A percentile compares a stretch with the other conserved stretches of the same genome.
Conservation (phyloP, 345 rosid species). For the Corymbia maculata region DNA sequence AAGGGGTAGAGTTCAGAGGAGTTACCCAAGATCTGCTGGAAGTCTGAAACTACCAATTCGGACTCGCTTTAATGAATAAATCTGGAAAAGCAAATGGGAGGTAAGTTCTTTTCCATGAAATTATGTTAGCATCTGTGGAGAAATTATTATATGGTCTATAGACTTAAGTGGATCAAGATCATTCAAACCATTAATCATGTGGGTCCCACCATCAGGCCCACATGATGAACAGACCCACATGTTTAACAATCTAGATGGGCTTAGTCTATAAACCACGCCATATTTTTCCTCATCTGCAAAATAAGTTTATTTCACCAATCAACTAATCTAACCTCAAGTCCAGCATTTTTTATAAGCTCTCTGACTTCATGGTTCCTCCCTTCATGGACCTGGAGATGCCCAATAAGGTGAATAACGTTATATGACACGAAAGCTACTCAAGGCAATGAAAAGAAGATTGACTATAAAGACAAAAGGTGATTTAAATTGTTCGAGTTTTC, state of each 20-base stretch:
- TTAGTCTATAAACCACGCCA: background rate
- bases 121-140: background rate
- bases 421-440: background rate
- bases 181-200: background rate
- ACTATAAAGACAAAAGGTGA: background rate
- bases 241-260: background rate
- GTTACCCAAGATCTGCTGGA: conserved; percentile 87
- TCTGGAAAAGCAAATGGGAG: conserved; percentile 28
- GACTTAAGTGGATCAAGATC: background rate
- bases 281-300: background rate
- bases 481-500: background rate
- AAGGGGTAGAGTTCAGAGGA: background rate
- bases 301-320: background rate
- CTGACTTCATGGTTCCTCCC: conserved; percentile 96
- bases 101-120: background rate
- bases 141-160: background rate
- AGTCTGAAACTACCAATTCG: conserved; percentile 91
- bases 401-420: background rate
- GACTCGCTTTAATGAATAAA: conserved; percentile 68
- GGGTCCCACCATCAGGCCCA: background rate
- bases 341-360: conserved; percentile 91
- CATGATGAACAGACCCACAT: background rate
- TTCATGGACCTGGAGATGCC: conserved; percentile 69
- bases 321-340: conserved; percentile 70
- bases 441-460: background rate